These are phyloP conservation scores for Podosphaera xanthii DNA, from an alignment of 2,329 filamentous ascomycete genomes.

Conservation along the genomic window DNA sequence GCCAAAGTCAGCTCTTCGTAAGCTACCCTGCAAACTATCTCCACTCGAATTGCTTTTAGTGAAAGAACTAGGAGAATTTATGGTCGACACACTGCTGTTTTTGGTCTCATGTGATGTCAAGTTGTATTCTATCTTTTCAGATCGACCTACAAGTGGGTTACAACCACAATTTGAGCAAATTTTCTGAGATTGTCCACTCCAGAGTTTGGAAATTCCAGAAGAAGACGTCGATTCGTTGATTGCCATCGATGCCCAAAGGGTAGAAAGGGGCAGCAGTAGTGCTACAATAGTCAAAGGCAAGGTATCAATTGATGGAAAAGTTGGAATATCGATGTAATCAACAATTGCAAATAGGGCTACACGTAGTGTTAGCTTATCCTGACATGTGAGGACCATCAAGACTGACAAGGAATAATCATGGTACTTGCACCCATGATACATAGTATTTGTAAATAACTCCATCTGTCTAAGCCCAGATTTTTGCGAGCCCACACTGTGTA, in stretches of 20 bases:
- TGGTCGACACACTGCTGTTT: not conserved
- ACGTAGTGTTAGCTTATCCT: conserved; percentile 4
- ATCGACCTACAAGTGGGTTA: not conserved
- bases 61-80: not conserved
- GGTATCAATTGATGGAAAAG: conserved; percentile 28
- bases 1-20: no score
- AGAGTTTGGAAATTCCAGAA: conserved; percentile 7
- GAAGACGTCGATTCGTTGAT: conserved; percentile 7
- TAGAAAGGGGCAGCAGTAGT: conserved; percentile 40
- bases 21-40: not conserved
- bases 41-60: not conserved
- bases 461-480: conserved; percentile 32
- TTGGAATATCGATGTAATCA: conserved; percentile 23
- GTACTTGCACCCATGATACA: conserved; percentile 47
- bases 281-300: conserved; percentile 33
- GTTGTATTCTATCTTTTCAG: not conserved
- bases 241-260: conserved; percentile 34
- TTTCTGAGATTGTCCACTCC: not conserved
- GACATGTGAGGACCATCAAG: not conserved
- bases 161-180: not conserved
- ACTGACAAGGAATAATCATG: conserved; percentile 37
- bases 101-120: not conserved
- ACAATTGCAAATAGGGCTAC: conserved; percentile 36
- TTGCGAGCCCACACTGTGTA: conserved; percentile 31
- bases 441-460: conserved; percentile 41